Percentiles rank a stretch among this genome's conserved stretches.
phyloP scores from a whole-genome alignment of 306 rosid species.

The Trifolium dubium region DNA sequence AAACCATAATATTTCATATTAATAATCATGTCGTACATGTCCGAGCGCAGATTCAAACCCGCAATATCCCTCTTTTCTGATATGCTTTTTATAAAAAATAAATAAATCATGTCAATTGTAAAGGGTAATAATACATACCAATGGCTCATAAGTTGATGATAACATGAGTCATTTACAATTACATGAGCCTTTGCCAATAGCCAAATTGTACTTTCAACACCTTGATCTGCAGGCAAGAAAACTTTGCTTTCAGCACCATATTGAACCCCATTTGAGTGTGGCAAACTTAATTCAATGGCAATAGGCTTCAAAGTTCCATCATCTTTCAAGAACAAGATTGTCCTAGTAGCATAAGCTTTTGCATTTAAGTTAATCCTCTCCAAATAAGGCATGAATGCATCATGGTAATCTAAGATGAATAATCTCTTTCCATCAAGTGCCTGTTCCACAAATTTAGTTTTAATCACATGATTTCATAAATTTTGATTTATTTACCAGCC shows the following conservation, averaged over 20 bases:
- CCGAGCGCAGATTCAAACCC: no score
- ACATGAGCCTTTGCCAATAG: slow-evolving; percentile 76
- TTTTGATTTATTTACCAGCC: neutral
- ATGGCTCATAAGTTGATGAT: slow-evolving; percentile 75
- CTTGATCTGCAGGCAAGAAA: slow-evolving; percentile 54
- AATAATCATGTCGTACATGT: neutral
- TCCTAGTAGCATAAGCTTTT: slow-evolving; percentile 68
- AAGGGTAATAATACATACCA: slow-evolving; percentile 48
- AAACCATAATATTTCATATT: neutral
- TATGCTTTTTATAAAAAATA: no score
- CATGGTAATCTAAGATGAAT: slow-evolving; percentile 76
- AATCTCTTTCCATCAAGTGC: slow-evolving; percentile 61
- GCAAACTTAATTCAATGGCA: slow-evolving; percentile 68
- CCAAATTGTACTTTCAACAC: slow-evolving; percentile 66
- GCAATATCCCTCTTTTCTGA: no score
- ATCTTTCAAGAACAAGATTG: slow-evolving; percentile 63
- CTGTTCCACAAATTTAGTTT: slow-evolving; percentile 44
- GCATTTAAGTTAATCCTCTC: slow-evolving; percentile 50
- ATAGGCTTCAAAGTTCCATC: slow-evolving; percentile 77
- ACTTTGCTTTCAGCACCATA: slow-evolving; percentile 62
- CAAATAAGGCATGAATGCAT: slow-evolving; percentile 64
- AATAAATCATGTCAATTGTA: neutral
- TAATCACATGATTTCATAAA: neutral
- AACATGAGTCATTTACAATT: slow-evolving; percentile 67
- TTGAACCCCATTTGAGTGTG: slow-evolving; percentile 63